Base-by-base conservation (phyloP, 73 alveolate species). In the Tetrahymena elliotti region DNA sequence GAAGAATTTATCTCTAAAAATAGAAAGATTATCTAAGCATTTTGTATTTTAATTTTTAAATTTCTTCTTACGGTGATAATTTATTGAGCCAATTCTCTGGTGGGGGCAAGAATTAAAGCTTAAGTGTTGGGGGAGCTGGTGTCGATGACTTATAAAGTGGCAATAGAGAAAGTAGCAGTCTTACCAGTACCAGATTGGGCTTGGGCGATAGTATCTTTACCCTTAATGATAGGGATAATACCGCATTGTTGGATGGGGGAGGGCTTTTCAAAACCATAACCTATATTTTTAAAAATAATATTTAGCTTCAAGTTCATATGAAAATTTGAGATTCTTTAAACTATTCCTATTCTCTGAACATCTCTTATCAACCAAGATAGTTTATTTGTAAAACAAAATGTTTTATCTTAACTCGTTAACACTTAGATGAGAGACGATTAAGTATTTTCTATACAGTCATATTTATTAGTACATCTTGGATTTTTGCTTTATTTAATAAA, bases 61-160 rank as follows among this genome's bases (percentile, higher is more conserved):
- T 22, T 93, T 93, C 82, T 47, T n/a, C 88, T 68, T 68, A 68
- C 88, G 88, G 88, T 68, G 36, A 68, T 68, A 88, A 97, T 98
- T 94, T 98, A 97, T 84, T 96, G 96, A 83, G 99, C 99, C 33
- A 99, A 98, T 96, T 99, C 99, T 95, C 99, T 97, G 40, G 99
- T 99, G 38, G 99, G 99, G 47, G 99, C 99, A 93, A 99, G 98
- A 41, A 99, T 96, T 95, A 99, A 97, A 34, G 99, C 99, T 97
- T 99, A 99, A 93, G 98, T 96, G 96, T 98, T 95, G 92, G 95
- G 98, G 53, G 97, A 53, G 53, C 97, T 83, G 27, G 98, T 96
- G 52, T 98, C 99, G n/a, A 99, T 96, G 93, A 97, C 96, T 94
- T 98, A 97, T 93, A 99, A 94, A 37, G 99, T 94, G 35, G 98